These are phyloP conservation scores for Wickerhamiella cacticola DNA, from an alignment of 805 yeast species.

Conservation along the genomic window DNA sequence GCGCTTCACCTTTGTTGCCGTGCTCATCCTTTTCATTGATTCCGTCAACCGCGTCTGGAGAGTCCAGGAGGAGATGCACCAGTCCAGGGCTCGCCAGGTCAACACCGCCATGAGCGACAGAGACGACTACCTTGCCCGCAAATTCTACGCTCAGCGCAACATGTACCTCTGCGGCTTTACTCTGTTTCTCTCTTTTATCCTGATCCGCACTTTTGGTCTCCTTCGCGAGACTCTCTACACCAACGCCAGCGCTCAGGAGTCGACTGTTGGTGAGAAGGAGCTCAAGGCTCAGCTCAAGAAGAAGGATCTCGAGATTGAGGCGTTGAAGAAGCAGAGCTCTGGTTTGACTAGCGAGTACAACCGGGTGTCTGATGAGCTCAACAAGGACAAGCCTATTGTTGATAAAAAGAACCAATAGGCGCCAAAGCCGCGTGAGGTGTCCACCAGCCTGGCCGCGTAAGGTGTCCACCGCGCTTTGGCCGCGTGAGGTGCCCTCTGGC, in stretches of 20 bases:
- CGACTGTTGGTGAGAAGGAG: conserved; percentile 28
- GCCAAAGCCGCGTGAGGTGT: too few relatives aligned
- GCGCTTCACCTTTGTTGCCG: conserved; percentile 73
- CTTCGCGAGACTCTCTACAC: conserved; percentile 47
- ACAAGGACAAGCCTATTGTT: conserved; percentile 20
- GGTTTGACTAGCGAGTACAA: conserved; percentile 56
- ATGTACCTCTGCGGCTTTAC: conserved; percentile 94
- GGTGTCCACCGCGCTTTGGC: too few relatives aligned
- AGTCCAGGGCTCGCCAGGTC: conserved; percentile 23
- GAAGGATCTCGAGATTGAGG: conserved; percentile 53
- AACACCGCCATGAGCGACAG: conserved; percentile 41
- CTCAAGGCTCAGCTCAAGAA: conserved; percentile 42
- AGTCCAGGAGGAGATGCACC: conserved; percentile 46
- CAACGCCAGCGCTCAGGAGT: conserved; percentile 43
- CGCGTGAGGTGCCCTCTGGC: too few relatives aligned
- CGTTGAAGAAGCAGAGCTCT: conserved; percentile 61
- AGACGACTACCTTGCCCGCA: conserved; percentile 75
- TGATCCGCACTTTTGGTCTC: conserved; percentile 70
- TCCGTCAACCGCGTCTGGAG: conserved; percentile 71
- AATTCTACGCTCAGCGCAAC: conserved; percentile 93
- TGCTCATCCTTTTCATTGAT: conserved; percentile 72
- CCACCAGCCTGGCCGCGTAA: too few relatives aligned
- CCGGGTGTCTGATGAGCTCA: conserved; percentile 31
- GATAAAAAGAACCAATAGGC: conserved; percentile 26
- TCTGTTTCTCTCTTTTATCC: conserved; percentile 71